Conservation (phyloP, 306 rosid species). For the apple (Malus domestica) region DNA sequence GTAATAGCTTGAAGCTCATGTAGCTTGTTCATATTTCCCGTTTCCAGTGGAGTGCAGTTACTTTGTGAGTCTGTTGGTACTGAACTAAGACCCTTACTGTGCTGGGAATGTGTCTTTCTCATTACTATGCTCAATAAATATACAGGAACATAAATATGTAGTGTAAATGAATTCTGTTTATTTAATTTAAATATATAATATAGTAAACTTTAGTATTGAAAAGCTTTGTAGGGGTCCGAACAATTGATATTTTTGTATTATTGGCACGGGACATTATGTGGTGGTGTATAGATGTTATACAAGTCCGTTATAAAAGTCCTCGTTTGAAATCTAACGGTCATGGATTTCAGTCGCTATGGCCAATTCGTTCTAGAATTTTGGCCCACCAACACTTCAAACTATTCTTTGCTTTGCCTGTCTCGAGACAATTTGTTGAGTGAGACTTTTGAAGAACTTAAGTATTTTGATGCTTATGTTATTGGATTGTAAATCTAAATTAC, state of each 20-base stretch:
- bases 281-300: no score
- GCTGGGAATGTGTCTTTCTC: background rate
- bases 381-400: no score
- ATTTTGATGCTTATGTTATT: background rate
- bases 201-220: background rate
- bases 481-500: background rate
- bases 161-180: background rate
- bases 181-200: background rate
- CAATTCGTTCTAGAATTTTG: no score
- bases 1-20: background rate
- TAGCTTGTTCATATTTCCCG: background rate
- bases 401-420: no score
- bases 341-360: no score
- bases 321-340: no score
- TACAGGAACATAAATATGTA: background rate
- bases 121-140: background rate
- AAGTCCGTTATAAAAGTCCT: no score
- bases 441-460: no score
- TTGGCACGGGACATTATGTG: no score
- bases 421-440: background rate
- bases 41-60: background rate
- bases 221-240: background rate
- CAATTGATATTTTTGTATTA: no score
- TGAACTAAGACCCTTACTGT: background rate
- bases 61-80: background rate